Evolutionary conservation across 306 rosid genomes (phyloP).

Genomic region (peach (Prunus persica)): DNA sequence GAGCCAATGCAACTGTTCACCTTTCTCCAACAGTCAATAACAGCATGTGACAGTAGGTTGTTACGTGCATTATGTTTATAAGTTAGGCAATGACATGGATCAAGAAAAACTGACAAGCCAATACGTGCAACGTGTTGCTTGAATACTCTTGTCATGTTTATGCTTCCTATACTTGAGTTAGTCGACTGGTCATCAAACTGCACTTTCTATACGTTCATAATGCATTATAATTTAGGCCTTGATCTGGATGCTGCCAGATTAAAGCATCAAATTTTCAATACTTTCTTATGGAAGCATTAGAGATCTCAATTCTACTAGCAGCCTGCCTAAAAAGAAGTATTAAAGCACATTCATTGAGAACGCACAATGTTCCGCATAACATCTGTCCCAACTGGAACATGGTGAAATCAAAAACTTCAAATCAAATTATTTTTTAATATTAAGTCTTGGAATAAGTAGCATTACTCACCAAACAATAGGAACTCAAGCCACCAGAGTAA

Average conservation of each 20-base stretch:
- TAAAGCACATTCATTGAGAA: background rate
- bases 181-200: background rate
- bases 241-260: background rate
- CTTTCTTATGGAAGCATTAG: background rate
- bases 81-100: background rate
- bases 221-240: background rate
- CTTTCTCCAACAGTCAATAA: background rate
- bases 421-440: background rate
- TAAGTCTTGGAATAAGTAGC: background rate
- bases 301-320: background rate
- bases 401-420: background rate
- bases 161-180: background rate
- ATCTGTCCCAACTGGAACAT: background rate
- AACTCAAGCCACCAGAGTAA: constrained; percentile 97
- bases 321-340: background rate
- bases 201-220: background rate
- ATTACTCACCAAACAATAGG: constrained; percentile 87
- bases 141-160: background rate
- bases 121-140: background rate
- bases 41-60: background rate
- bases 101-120: background rate
- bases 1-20: background rate
- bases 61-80: background rate
- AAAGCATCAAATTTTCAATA: background rate
- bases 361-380: background rate